Conservation (phyloP, 2,329 filamentous ascomycete species). For the Clarireedia hainanense region DNA sequence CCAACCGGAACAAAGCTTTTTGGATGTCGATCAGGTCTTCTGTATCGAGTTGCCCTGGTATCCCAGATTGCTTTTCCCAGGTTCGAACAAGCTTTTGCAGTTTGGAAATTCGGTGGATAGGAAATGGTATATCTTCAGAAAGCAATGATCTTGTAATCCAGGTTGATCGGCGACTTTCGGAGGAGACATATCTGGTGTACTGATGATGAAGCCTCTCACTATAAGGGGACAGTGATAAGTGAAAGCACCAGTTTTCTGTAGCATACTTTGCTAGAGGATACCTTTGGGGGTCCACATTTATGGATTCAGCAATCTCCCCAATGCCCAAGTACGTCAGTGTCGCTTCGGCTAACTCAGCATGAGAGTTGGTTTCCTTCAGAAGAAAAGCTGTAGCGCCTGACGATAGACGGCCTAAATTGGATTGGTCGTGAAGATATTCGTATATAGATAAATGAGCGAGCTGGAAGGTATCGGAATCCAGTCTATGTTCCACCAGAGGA, state of each 20-base stretch:
- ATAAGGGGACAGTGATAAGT: conserved; percentile 4
- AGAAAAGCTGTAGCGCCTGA: conserved; percentile 1
- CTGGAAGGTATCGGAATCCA: conserved; percentile 4
- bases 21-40: conserved; percentile 8
- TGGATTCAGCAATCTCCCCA: neutral
- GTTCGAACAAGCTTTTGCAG: conserved; percentile 5
- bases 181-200: conserved; percentile 5
- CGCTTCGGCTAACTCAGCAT: conserved; percentile 1
- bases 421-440: conserved; percentile 5
- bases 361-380: neutral
- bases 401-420: neutral
- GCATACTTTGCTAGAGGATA: conserved; percentile 7
- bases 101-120: conserved; percentile 8
- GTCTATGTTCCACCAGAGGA: conserved; percentile 3
- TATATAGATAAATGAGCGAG: conserved; percentile 5
- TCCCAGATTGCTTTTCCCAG: conserved; percentile 1
- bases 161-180: conserved; percentile 1
- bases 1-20: conserved; percentile 1
- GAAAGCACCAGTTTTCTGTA: conserved; percentile 7
- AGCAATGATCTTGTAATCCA: conserved; percentile 7
- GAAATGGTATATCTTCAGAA: conserved; percentile 4
- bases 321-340: conserved; percentile 4
- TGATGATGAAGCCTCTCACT: neutral
- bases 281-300: neutral
- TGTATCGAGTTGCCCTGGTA: neutral